These are phyloP conservation scores for Trypanosomatidae sp. DNA, from an alignment of 208 protist genomes.

Conservation along the genomic window DNA sequence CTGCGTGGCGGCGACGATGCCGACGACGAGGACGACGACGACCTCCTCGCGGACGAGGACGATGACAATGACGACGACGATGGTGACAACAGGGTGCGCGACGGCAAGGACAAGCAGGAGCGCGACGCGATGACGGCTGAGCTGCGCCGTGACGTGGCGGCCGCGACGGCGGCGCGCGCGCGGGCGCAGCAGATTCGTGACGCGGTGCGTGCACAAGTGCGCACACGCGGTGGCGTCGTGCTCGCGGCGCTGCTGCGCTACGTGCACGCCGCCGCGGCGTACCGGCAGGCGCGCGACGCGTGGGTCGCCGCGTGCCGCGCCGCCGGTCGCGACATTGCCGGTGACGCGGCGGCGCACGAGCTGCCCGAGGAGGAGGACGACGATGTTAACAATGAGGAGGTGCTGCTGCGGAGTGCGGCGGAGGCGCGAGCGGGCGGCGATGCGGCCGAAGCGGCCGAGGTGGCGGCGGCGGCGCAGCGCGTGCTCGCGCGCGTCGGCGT, in stretches of 20 bases:
- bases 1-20: conserved; percentile 29
- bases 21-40: neutral
- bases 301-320: conserved; percentile 24
- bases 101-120: neutral
- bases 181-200: conserved; percentile 15
- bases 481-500: conserved; percentile 41
- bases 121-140: conserved; percentile 1
- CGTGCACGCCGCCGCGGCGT: conserved; percentile 34
- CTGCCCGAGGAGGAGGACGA: conserved; percentile 61
- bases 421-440: conserved; percentile 27
- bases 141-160: conserved; percentile 10
- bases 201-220: conserved; percentile 26
- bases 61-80: neutral
- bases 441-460: conserved; percentile 19
- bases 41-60: neutral
- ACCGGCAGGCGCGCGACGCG: conserved; percentile 52
- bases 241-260: conserved; percentile 52
- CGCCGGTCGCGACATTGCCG: conserved; percentile 20
- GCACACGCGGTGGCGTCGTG: conserved; percentile 35
- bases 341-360: conserved; percentile 27
- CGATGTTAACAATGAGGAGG: conserved; percentile 58
- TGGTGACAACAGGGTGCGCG: neutral
- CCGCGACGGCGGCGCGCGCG: conserved; percentile 7
- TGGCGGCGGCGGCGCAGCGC: no score
- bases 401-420: conserved; percentile 42